phyloP scores from a whole-genome alignment of 192 early-diverging fungal genomes.

The Coemansia sp. region DNA sequence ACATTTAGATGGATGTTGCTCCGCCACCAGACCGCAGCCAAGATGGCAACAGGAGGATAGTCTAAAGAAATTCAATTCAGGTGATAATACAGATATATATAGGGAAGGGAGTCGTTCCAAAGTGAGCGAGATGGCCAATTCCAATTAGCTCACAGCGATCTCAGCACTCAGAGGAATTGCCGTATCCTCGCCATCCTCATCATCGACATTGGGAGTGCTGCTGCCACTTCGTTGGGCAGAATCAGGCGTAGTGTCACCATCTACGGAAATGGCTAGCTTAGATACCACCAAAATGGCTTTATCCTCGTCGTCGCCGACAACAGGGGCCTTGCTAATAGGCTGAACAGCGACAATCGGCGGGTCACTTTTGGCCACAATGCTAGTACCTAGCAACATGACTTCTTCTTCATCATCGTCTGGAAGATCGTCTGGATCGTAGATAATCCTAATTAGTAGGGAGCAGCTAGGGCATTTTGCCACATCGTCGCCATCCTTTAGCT shows the following conservation, averaged over 20 bases:
- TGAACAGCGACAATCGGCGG: not conserved
- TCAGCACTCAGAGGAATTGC: not conserved
- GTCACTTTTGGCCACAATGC: slow-evolving; percentile 8
- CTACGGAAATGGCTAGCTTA: not conserved
- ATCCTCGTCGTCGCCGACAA: not conserved
- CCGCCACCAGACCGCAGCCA: not conserved
- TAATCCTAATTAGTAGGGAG: slow-evolving; percentile 87
- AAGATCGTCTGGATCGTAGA: slow-evolving; percentile 76
- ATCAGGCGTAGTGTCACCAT: not conserved
- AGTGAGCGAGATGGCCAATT: not conserved
- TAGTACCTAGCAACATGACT: slow-evolving; percentile 19
- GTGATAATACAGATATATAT: not conserved
- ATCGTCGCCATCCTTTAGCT: slow-evolving; percentile 80
- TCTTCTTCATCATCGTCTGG: slow-evolving; percentile 28
- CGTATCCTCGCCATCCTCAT: not conserved
- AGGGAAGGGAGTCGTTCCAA: not conserved
- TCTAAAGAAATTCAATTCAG: not conserved
- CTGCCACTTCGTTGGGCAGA: not conserved
- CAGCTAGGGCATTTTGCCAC: slow-evolving; percentile 92
- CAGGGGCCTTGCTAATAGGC: not conserved
- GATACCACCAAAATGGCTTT: not conserved
- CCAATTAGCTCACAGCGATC: not conserved
- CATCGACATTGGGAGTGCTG: not conserved
- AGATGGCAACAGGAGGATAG: not conserved
- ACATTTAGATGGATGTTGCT: not conserved